Evolutionary conservation across 75 land plant species (phyloP).

Genomic region (Selaginella moellendorffii): DNA sequence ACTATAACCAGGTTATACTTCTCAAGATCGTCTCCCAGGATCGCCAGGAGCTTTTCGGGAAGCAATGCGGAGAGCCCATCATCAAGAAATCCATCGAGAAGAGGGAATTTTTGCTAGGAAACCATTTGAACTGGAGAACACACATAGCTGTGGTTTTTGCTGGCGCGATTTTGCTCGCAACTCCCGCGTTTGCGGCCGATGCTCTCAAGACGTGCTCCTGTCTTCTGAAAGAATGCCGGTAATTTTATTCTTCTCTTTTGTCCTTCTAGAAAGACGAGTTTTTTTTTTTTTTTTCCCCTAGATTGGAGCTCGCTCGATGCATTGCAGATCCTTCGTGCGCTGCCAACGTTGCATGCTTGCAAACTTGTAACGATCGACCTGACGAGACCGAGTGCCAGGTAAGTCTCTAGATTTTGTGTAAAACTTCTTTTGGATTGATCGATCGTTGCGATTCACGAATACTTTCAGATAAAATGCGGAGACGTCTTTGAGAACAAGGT

Average conservation of each 20-base stretch:
- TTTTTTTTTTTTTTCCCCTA: conserved; percentile 7
- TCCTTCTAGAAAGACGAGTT: too few relatives aligned
- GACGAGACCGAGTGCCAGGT: conserved; percentile 99
- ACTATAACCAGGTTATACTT: too few relatives aligned
- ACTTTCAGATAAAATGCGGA: conserved; percentile 72
- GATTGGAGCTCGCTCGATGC: conserved; percentile 74
- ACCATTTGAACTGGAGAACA: neutral
- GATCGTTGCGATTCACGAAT: too few relatives aligned
- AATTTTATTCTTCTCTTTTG: too few relatives aligned
- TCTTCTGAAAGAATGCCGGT: neutral
- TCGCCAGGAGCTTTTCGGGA: too few relatives aligned
- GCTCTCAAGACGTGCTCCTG: neutral
- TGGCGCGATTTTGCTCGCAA: neutral
- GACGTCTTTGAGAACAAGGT: conserved; percentile 87
- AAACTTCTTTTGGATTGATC: too few relatives aligned
- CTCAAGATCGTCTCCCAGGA: too few relatives aligned
- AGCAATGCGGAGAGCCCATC: too few relatives aligned
- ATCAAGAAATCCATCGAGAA: too few relatives aligned
- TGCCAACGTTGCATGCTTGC: too few relatives aligned
- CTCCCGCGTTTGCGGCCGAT: neutral
- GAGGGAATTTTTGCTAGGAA: too few relatives aligned
- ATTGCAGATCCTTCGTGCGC: conserved; percentile 78
- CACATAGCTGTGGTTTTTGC: neutral
- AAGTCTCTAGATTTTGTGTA: neutral
- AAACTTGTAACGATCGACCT: conserved; percentile 86